Base-by-base conservation (phyloP, 2,329 filamentous ascomycete species). In the Fusarium bulbicola region DNA sequence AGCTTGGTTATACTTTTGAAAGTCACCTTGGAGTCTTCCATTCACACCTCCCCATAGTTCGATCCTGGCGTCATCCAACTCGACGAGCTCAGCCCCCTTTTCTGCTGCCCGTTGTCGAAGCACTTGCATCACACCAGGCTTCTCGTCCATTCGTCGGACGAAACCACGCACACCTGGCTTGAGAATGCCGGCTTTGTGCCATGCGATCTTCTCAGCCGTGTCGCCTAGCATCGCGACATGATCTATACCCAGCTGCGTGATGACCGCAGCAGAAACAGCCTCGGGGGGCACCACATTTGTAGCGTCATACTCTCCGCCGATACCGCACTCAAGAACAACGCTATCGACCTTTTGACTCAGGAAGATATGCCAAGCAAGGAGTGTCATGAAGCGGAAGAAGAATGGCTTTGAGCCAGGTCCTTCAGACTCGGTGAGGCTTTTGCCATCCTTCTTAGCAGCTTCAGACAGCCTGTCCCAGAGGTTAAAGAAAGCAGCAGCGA, bases 101-200 rank as follows among this genome's bases (percentile, higher is more conserved):
- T 92, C 90, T 45, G 77, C 78, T 0, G 92, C 89, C 74, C 92
- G 87, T 57, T 84, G 82, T 70, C 86, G 82, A 65, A 95, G 78
- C 15, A 95, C 90, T 12, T 83, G 80, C 76, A 82, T 81, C 4
- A 84, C 84, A 1, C 78, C 86, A 49, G 77, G 77, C 52, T 79
- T 74, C 15, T 79, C 77, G 3, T 77, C 73, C 26, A 80, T 56
- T 8, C 63, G 76, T 39, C 80, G 77, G 13, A 83, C 79, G 14
- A 85, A 84, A 0, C 79, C 83, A 43, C 68, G 76, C 1, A 82
- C 87, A 0, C 88, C 89, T 2, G 82, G 58, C 81, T 97, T 97
- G 80, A 97, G 92, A 49, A 98, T 93, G 2, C 95, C 95, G 12
- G 92, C 92, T 81, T 98, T 98, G 80, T 97, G 93, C 95, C 95